Evolutionary conservation across 2,329 filamentous ascomycete genomes (phyloP), one percentile per base, ranked within the genome.

Genomic region (Monilinia vaccinii-corymbosi): DNA sequence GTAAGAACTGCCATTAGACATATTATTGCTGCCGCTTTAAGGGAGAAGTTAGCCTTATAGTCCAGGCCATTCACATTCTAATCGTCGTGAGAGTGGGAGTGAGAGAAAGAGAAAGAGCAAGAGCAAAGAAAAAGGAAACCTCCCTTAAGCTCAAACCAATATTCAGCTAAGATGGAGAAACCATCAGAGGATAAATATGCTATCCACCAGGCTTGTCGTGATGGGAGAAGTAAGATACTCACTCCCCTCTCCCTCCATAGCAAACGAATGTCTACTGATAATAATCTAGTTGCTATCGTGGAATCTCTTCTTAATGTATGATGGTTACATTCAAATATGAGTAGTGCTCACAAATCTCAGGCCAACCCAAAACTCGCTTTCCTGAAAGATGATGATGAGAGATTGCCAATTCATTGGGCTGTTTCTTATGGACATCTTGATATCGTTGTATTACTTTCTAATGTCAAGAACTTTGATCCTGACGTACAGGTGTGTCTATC

Each of bases 371-470:
- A 89, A 69, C 82, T 95, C 44, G 86, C 89, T 31, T 79, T 77
- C 50, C 74, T 74, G 61, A 84, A 85, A 69, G 94, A 99, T 70
- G 87, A 89, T 52, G 94, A 99, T 73, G 90, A 91, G 18, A 89
- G 94, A 48, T 82, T 96, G 42, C 87, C 94, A 2, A 85, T 97
- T 60, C 94, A 99, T 78, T 99, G 94, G 94, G 93, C 94, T 0
- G 84, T 85, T 2, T 94, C 92, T 25, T 88, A 89, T 73, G 95
- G 94, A 72, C 86, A 85, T 66, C 75, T 87, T 8, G 81, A 86
- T 28, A 91, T 97, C 61, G 85, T 89, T 21, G 79, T 87, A 53
- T 72, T 93, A 23, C 78, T 97, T 4, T 80, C 88, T 2, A 80
- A 88, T 60, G 78, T 79, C 63, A 86, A 86, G 68, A 79, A 79